Evolutionary conservation across 2,329 filamentous ascomycete species (phyloP).

Genomic region (Hypocreales sp.): DNA sequence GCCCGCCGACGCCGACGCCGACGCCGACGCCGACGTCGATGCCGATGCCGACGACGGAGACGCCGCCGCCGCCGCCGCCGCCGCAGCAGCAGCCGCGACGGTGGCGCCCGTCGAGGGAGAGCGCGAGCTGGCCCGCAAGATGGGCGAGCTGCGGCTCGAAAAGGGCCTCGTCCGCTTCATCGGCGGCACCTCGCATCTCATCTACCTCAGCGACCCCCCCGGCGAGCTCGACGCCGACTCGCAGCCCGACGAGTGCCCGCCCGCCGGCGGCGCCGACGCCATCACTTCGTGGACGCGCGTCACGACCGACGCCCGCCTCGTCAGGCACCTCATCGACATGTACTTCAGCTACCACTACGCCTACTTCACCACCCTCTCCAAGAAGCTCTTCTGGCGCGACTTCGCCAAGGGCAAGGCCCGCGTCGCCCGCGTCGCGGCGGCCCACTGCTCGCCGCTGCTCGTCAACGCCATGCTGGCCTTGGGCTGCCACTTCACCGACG

Average conservation of each 20-base stretch:
- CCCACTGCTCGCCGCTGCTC: conserved; percentile 76
- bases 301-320: conserved; percentile 61
- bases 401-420: conserved; percentile 56
- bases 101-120: conserved; percentile 39
- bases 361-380: conserved; percentile 85
- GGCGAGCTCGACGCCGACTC: conserved; percentile 22
- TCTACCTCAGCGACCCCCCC: conserved; percentile 50
- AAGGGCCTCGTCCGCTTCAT: conserved; percentile 84
- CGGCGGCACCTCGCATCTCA: conserved; percentile 84
- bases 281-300: conserved; percentile 79
- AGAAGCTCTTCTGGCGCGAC: conserved; percentile 72
- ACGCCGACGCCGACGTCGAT: conserved; percentile 12
- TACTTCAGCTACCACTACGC: conserved; percentile 98
- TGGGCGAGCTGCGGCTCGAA: conserved; percentile 79
- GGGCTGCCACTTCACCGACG: conserved; percentile 82
- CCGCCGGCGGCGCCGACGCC: conserved; percentile 54
- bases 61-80: conserved; percentile 17
- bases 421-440: conserved; percentile 33
- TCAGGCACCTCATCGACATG: conserved; percentile 85
- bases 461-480: conserved; percentile 91
- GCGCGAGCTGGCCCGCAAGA: conserved; percentile 74
- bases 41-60: conserved; percentile 5
- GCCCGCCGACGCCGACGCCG: conserved; percentile 22
- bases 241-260: conserved; percentile 27
- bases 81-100: conserved; percentile 8